Evolutionary conservation across 140 eudicot genomes (phyloP), one percentile per base, ranked within the genome.

Genomic region (Artemisia princeps): DNA sequence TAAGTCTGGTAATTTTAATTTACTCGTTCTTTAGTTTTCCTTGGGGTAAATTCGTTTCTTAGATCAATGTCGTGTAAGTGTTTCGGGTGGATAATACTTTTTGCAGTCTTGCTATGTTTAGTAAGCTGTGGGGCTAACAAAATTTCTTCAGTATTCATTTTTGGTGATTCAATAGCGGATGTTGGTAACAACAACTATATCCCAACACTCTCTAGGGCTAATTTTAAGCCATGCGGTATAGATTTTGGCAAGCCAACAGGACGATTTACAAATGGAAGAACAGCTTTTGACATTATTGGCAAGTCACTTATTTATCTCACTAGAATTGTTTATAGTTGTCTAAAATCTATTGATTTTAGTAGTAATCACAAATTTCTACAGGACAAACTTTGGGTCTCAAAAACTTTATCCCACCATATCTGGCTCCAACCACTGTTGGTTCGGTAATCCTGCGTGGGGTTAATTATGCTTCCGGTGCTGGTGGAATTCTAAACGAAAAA

Each of bases 121-220:
- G 12, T 10, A 24, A 55, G 49, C 17, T 62, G 67, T 62, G 54
- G 2, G 61, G 67, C 67, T 17, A 44, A 55, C 10, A 75, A 54
- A 0, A 17, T 75, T 45, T 55, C 80, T 26, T 60, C 80, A 0
- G 0, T 54, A 17, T 75, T 69, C 24, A 55, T 75, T 24, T 69
- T 69, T 12, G 80, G 80, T 0, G 80, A 75, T 55, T 75, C 76
- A 0, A 10, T 75, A 0, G 75, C 37, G 0, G 80, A 75, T 62
- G 80, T 53, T 28, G 80, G 76, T n/a, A 75, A 75, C 55, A 75
- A 75, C 55, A 75, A 75, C 71, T 75, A 75, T 56, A 75, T 75
- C 22, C 56, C 11, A 62, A 69, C 80, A 16, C 44, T 75, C 15
- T 17, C 80, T 2, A 75, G 70, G 67, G 75, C 80, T 22, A 48